Percentiles rank a stretch among this genome's conserved stretches.
These are phyloP conservation scores for Podospora didyma DNA, from an alignment of 495 filamentous ascomycete species.

Conservation along the genomic window DNA sequence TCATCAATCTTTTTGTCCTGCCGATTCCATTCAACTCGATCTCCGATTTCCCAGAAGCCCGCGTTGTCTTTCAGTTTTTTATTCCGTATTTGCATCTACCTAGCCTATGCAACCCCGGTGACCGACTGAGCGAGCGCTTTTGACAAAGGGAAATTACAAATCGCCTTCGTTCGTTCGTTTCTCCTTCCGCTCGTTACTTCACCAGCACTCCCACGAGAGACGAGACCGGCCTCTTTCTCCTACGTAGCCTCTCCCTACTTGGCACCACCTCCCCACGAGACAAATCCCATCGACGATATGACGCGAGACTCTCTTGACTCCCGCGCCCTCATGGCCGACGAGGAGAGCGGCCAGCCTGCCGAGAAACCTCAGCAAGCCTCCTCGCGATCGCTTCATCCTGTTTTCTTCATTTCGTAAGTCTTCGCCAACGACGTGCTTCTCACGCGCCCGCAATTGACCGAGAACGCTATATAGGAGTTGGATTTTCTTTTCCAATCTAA, in stretches of 20 bases:
- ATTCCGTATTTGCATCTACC: neutral
- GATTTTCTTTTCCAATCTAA: constrained; percentile 82
- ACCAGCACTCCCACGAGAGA: neutral
- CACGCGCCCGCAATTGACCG: neutral
- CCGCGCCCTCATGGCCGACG: neutral
- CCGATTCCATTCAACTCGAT: neutral
- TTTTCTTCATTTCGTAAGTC: constrained; percentile 74
- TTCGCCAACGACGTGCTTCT: neutral
- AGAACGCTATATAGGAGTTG: constrained; percentile 56
- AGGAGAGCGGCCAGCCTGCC: neutral
- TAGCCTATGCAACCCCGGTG: neutral
- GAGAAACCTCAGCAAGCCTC: neutral
- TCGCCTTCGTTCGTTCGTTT: neutral
- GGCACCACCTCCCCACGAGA: neutral
- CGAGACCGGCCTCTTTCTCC: neutral
- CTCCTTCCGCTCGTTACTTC: neutral
- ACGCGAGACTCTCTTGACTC: neutral
- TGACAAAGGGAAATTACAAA: neutral
- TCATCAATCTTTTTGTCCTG: neutral
- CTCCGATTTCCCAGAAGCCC: too few species aligned
- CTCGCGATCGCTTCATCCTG: constrained; percentile 27
- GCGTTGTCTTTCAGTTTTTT: neutral
- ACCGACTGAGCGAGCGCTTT: neutral
- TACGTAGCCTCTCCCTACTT: neutral
- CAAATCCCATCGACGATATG: neutral